Evolutionary conservation across 345 rosid genomes (phyloP).

Genomic region (Eutrema yunnanense): DNA sequence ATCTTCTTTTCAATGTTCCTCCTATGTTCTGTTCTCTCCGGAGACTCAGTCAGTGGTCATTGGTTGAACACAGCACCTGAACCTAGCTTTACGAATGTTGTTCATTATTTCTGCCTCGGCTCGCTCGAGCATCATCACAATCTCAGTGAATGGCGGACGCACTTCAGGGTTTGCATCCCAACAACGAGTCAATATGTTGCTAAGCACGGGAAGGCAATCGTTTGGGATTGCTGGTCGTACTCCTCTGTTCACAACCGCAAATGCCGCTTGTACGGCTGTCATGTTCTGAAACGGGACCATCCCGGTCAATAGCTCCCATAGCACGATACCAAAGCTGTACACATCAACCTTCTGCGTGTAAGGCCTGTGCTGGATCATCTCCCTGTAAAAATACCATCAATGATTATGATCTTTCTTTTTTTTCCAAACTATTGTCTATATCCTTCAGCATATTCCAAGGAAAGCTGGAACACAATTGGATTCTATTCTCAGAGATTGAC

Average conservation of each 20-base stretch:
- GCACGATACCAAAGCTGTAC: constrained; percentile 41
- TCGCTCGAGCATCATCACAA: constrained; percentile 42
- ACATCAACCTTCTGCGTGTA: constrained; percentile 44
- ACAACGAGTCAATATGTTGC: constrained; percentile 44
- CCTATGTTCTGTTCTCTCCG: neutral
- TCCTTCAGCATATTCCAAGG: neutral
- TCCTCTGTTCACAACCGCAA: constrained; percentile 49
- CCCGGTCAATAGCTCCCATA: constrained; percentile 44
- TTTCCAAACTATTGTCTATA: neutral
- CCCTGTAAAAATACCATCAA: constrained; percentile 22
- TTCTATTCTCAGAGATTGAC: constrained; percentile 3
- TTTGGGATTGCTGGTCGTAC: constrained; percentile 47
- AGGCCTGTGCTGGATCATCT: constrained; percentile 42
- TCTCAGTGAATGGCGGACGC: constrained; percentile 43
- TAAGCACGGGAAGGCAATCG: constrained; percentile 42
- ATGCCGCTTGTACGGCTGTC: constrained; percentile 56
- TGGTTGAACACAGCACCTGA: constrained; percentile 49
- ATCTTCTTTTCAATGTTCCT: neutral
- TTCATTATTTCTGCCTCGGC: constrained; percentile 47
- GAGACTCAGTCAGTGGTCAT: constrained; percentile 35
- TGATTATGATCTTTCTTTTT: neutral
- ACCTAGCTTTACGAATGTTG: constrained; percentile 44
- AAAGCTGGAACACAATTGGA: neutral
- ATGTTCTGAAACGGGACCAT: constrained; percentile 49
- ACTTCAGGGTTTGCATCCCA: constrained; percentile 48